These are phyloP conservation scores for Coemansia sp. DNA, from an alignment of 192 early-diverging fungal species.

Conservation along the genomic window DNA sequence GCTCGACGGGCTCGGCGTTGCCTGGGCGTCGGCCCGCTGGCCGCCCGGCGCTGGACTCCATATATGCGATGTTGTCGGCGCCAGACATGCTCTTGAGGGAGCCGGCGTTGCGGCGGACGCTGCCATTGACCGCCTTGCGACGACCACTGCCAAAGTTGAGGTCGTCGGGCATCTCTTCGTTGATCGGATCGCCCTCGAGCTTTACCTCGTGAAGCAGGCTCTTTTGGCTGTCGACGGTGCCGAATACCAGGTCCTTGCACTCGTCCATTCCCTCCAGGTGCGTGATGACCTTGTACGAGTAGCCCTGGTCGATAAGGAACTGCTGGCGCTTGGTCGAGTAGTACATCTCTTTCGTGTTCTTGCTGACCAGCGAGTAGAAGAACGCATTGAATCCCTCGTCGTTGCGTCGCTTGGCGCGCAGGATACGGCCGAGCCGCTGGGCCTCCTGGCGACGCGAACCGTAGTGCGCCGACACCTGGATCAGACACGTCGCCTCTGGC, in stretches of 20 bases:
- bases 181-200: slow-evolving; percentile 63
- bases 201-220: slow-evolving; percentile 82
- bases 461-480: slow-evolving; percentile 98
- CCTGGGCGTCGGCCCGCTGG: slow-evolving; percentile 39
- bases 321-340: slow-evolving; percentile 98
- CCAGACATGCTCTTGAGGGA: slow-evolving; percentile 82
- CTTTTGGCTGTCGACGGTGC: slow-evolving; percentile 69
- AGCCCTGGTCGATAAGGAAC: slow-evolving; percentile 99
- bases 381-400: slow-evolving; percentile 95
- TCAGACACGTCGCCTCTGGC: slow-evolving; percentile 96
- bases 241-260: slow-evolving; percentile 72
- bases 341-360: slow-evolving; percentile 98
- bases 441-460: slow-evolving; percentile 98
- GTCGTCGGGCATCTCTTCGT: slow-evolving; percentile 60
- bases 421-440: slow-evolving; percentile 90
- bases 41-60: slow-evolving; percentile 58
- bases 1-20: slow-evolving; percentile 52
- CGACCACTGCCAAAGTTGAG: slow-evolving; percentile 52
- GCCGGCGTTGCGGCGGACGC: slow-evolving; percentile 57
- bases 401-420: slow-evolving; percentile 91
- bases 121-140: slow-evolving; percentile 30
- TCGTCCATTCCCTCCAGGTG: slow-evolving; percentile 89
- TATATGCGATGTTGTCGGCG: slow-evolving; percentile 91
- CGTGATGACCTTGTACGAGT: slow-evolving; percentile 99
- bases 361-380: slow-evolving; percentile 98